A percentile compares a stretch with the other conserved stretches of the same genome.
These are phyloP conservation scores for Entomophthora muscae DNA, from an alignment of 371 early-diverging fungal species.

Conservation along the genomic window DNA sequence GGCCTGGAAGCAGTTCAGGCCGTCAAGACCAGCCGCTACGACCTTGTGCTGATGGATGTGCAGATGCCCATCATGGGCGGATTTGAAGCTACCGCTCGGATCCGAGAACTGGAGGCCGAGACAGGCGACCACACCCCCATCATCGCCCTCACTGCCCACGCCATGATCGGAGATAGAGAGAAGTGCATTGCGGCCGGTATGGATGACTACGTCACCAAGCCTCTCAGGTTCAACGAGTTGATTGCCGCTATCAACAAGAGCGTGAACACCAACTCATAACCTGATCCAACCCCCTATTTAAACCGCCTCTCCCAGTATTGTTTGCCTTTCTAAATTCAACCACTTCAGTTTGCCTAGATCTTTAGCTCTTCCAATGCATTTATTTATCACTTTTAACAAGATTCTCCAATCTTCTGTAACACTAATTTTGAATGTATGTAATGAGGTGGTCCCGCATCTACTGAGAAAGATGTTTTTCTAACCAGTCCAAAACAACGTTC, in stretches of 20 bases:
- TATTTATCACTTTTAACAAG: too few species aligned
- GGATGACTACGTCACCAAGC: slow-evolving; percentile 66
- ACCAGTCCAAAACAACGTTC: too few species aligned
- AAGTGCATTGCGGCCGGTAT: slow-evolving; percentile 52
- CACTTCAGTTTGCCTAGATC: too few species aligned
- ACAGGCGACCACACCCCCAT: slow-evolving; percentile 38
- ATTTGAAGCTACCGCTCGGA: slow-evolving; percentile 51
- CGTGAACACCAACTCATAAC: slow-evolving; percentile 5
- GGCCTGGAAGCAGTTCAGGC: slow-evolving; percentile 55
- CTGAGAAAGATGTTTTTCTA: too few species aligned
- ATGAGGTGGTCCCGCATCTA: too few species aligned
- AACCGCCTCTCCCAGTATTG: too few species aligned
- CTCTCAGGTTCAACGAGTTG: slow-evolving; percentile 33
- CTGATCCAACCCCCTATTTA: too few species aligned
- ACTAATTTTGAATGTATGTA: too few species aligned
- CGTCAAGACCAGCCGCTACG: slow-evolving; percentile 32
- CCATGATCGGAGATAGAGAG: slow-evolving; percentile 67
- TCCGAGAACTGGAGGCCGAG: slow-evolving; percentile 38
- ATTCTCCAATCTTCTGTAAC: too few species aligned
- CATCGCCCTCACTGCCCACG: slow-evolving; percentile 60
- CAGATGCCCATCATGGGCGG: slow-evolving; percentile 68
- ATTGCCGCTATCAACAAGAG: slow-evolving; percentile 41
- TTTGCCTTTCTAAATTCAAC: too few species aligned
- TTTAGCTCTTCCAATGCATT: too few species aligned
- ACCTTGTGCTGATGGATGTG: slow-evolving; percentile 64